These are phyloP conservation scores for Eimeria tenella DNA, from an alignment of 169 alveolate genomes.

Conservation along the genomic window DNA sequence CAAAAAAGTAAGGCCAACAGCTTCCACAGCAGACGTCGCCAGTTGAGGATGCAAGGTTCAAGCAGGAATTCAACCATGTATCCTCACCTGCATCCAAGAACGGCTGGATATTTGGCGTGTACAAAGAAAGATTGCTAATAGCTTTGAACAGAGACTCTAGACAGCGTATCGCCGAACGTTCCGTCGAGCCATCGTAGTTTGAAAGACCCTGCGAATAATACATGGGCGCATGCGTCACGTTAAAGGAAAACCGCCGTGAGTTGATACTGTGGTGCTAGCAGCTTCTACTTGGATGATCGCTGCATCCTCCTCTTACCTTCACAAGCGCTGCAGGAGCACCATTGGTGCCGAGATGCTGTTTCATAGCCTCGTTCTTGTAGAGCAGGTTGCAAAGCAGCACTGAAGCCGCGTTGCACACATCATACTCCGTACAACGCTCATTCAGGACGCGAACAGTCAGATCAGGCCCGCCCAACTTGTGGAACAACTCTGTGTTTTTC, in stretches of 20 bases:
- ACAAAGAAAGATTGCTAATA: constrained; percentile 90
- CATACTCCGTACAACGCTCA: constrained; percentile 88
- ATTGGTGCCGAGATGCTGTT: constrained; percentile 89
- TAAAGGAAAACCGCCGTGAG: not conserved
- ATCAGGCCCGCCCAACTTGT: constrained; percentile 91
- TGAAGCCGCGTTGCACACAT: constrained; percentile 92
- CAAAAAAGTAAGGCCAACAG: too few relatives aligned
- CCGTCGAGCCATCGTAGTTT: constrained; percentile 77
- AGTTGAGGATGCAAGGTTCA: too few relatives aligned
- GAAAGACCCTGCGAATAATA: constrained; percentile 60
- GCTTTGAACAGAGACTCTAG: constrained; percentile 91
- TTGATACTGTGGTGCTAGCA: not conserved
- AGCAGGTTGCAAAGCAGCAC: constrained; percentile 91
- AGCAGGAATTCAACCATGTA: too few relatives aligned
- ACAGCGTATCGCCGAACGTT: constrained; percentile 88
- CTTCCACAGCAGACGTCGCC: too few relatives aligned
- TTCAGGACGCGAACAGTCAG: constrained; percentile 86
- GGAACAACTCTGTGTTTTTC: constrained; percentile 87
- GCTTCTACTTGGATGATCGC: not conserved
- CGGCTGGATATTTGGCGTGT: constrained; percentile 88
- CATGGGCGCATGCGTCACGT: not conserved
- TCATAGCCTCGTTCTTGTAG: constrained; percentile 91
- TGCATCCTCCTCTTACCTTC: constrained; percentile 63
- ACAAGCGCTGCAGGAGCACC: constrained; percentile 94
- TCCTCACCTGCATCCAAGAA: constrained; percentile 85